Evolutionary conservation across 441 rosid species (phyloP).

Genomic region (Pelargonium cotyledonis): DNA sequence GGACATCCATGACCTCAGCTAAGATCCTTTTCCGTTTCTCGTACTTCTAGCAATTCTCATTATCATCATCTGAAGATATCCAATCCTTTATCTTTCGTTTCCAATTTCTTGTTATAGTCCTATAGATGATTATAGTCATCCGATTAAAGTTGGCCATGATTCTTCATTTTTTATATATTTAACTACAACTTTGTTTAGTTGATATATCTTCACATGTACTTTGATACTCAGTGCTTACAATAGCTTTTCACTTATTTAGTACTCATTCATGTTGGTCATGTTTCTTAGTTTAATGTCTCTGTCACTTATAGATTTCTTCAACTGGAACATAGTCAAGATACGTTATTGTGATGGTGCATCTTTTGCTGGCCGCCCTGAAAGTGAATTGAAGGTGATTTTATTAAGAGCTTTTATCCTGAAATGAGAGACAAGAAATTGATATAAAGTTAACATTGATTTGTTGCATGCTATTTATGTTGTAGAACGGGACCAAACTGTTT

Average conservation of each 20-base stretch:
- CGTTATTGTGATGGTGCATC: slow-evolving; percentile 96
- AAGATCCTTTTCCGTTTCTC: background rate
- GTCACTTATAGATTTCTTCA: slow-evolving; percentile 51
- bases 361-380: slow-evolving; percentile 72
- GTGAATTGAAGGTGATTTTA: slow-evolving; percentile 59
- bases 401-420: background rate
- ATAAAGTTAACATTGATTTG: background rate
- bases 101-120: background rate
- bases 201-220: no score
- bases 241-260: background rate
- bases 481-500: slow-evolving; percentile 57
- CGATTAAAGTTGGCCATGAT: background rate
- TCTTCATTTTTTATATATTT: background rate
- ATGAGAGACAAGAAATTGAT: background rate
- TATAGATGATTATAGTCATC: background rate
- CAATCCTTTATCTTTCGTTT: background rate
- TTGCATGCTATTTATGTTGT: slow-evolving; percentile 6
- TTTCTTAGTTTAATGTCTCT: background rate
- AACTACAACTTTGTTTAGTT: background rate
- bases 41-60: background rate
- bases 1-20: background rate
- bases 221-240: no score
- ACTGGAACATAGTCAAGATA: slow-evolving; percentile 76
- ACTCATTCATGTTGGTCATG: slow-evolving; percentile 2
- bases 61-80: background rate